A percentile compares a stretch with the other conserved stretches of the same genome.
Conservation (phyloP, 2,329 filamentous ascomycete species). For the Trichoderma asperellum region DNA sequence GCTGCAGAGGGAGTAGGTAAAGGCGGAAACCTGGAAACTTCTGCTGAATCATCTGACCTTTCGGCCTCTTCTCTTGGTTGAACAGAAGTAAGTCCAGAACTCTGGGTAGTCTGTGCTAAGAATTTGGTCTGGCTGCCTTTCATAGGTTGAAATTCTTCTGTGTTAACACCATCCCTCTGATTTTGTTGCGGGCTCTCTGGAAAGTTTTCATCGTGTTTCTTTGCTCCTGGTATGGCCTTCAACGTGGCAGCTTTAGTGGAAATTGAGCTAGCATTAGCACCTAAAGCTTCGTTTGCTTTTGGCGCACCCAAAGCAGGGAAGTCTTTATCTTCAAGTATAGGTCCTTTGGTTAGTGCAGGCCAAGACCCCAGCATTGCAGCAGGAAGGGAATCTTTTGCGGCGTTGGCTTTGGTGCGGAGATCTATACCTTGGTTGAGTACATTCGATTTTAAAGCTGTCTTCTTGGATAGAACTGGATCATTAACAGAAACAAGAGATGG, state of each 20-base stretch:
- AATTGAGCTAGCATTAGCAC: slow-evolving; percentile 39
- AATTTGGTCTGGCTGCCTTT: slow-evolving; percentile 5
- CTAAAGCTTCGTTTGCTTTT: slow-evolving; percentile 41
- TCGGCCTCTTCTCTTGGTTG: slow-evolving; percentile 1
- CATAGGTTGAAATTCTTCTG: background rate
- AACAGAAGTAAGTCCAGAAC: background rate
- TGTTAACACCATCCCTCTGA: slow-evolving; percentile 26
- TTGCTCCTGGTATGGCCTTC: slow-evolving; percentile 42
- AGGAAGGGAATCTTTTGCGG: background rate
- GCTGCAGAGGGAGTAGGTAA: slow-evolving; percentile 53
- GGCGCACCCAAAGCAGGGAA: slow-evolving; percentile 62
- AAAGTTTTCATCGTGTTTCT: slow-evolving; percentile 34
- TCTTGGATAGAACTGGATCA: slow-evolving; percentile 41
- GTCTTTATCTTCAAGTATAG: slow-evolving; percentile 61
- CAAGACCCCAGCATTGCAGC: background rate
- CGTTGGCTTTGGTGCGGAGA: slow-evolving; percentile 29
- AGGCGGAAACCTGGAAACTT: slow-evolving; percentile 53
- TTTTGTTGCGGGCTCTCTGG: background rate
- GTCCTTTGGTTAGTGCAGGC: slow-evolving; percentile 25
- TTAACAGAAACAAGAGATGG: slow-evolving; percentile 36
- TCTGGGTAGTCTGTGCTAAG: background rate
- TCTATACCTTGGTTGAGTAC: slow-evolving; percentile 43
- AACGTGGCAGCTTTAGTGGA: slow-evolving; percentile 43
- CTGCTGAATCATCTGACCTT: slow-evolving; percentile 29
- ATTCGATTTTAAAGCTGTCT: slow-evolving; percentile 38